These are phyloP conservation scores for Xylariaceae sp. DNA, from an alignment of 2,329 filamentous ascomycete genomes.

Conservation along the genomic window DNA sequence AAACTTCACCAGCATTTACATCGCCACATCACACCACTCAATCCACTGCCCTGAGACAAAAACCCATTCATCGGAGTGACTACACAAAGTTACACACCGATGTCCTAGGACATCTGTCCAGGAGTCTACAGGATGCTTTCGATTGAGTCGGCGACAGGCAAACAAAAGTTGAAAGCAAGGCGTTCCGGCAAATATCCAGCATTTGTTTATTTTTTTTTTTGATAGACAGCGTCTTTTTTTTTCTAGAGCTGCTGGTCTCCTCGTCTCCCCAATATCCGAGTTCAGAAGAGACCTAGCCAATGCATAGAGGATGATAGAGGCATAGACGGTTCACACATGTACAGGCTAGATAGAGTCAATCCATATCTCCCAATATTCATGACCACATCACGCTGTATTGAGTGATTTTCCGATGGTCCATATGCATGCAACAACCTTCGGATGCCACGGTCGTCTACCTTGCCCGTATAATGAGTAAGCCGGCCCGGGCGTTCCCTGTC, in stretches of 20 bases:
- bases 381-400: not conserved
- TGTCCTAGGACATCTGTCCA: conserved; percentile 23
- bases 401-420: too few relatives aligned
- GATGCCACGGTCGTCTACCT: too few relatives aligned
- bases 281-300: not conserved
- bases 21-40: conserved; percentile 3
- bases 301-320: conserved; percentile 13
- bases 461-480: too few relatives aligned
- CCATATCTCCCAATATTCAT: conserved; percentile 1
- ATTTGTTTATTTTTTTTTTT: conserved; percentile 17
- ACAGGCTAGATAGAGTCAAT: conserved; percentile 10
- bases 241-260: conserved; percentile 9
- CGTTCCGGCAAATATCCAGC: conserved; percentile 30
- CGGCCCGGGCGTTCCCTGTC: too few relatives aligned
- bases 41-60: conserved; percentile 1
- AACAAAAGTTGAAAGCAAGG: conserved; percentile 33
- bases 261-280: not conserved
- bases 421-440: too few relatives aligned
- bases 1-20: not conserved
- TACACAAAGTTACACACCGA: conserved; percentile 11
- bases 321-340: conserved; percentile 6
- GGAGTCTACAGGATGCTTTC: conserved; percentile 9
- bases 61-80: conserved; percentile 8
- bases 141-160: conserved; percentile 3
- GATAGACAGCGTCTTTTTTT: too few relatives aligned